These are phyloP conservation scores for Crepidotus variabilis DNA, from an alignment of 768 basidiomycete species.

Conservation along the genomic window DNA sequence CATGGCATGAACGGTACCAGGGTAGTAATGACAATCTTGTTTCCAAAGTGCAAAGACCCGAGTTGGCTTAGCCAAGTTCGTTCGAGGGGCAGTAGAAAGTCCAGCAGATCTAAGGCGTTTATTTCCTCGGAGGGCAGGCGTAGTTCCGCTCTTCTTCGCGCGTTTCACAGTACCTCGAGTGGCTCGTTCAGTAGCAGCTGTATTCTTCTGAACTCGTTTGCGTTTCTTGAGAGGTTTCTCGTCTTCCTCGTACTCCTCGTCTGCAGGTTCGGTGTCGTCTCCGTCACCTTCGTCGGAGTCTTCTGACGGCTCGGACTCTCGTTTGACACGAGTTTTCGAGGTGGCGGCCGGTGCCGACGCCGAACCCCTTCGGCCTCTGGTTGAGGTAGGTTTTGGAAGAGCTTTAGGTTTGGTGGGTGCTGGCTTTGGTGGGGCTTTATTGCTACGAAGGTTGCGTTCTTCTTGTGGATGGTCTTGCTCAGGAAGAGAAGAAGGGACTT, in stretches of 20 bases:
- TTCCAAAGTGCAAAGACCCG: constrained; percentile 74
- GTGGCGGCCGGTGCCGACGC: constrained; percentile 9
- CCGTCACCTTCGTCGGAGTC: constrained; percentile 34
- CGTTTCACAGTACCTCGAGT: constrained; percentile 20
- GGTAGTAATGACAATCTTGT: constrained; percentile 54
- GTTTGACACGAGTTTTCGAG: constrained; percentile 2
- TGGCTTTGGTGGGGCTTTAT: not conserved
- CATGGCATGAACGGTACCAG: constrained; percentile 48
- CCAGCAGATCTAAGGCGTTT: constrained; percentile 37
- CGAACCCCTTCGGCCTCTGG: not conserved
- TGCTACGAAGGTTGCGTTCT: not conserved
- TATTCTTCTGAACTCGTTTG: constrained; percentile 30
- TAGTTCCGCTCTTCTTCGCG: constrained; percentile 22
- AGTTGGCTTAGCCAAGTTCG: constrained; percentile 29
- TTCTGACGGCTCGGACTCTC: constrained; percentile 11
- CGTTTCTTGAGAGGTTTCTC: constrained; percentile 38
- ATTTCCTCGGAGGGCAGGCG: constrained; percentile 27
- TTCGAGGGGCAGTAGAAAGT: constrained; percentile 20
- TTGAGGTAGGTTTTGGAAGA: not conserved
- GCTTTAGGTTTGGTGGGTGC: constrained; percentile 7
- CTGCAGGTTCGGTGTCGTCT: constrained; percentile 35
- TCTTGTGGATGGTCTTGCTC: constrained; percentile 39
- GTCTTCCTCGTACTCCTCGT: constrained; percentile 33
- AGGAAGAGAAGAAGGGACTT: constrained; percentile 59
- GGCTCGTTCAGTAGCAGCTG: constrained; percentile 7